Base-by-base conservation (phyloP, 1,284 basidiomycete genomes). In the Cystobasidium pallidum region DNA sequence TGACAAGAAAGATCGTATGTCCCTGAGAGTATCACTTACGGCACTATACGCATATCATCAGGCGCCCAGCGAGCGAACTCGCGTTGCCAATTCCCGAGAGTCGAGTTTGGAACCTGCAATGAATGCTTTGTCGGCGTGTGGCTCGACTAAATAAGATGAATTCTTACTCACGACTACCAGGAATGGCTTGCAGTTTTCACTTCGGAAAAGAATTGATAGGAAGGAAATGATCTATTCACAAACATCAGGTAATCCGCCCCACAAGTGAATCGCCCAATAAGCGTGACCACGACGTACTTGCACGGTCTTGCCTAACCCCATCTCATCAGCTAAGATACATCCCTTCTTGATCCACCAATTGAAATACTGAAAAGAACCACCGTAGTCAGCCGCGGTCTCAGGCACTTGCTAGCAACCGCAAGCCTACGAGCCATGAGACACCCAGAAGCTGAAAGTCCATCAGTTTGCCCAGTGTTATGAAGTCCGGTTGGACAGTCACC, bases 321-420 rank as follows among this genome's bases (percentile, higher is more conserved):
- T 98, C 82, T 98, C 95, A 79, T 99, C 95, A 2, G 94, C 94
- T n/a, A 98, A 85, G 76, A 97, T 98, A 76, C 91, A 94, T 45
- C 89, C 88, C 75, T 94, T 91, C 54, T 86, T 85, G 76, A 87
- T 88, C 86, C 88, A 91, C 90, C 93, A 94, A 77, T 95, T 94
- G 77, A 88, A 86, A 74, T 88, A 87, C 34, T 47, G 28, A 24
- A 26, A n/a, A n/a, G n/a, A n/a, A n/a, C n/a, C 13, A 47, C 28
- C 13, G 19, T 36, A 7, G 34, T 62, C 17, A 61, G 64, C 41
- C 47, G 7, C 2, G 24, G 17, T n/a, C 49, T 49, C 30, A 36
- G 54, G 76, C 72, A 77, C 75, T 55, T 39, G 36, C 19, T 15
- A 36, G 24, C n/a, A 8, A 32, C 58, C 11, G 30, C 1, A 32